Base-by-base conservation (phyloP, 2,329 filamentous ascomycete genomes). In the Zasmidium angulare region DNA sequence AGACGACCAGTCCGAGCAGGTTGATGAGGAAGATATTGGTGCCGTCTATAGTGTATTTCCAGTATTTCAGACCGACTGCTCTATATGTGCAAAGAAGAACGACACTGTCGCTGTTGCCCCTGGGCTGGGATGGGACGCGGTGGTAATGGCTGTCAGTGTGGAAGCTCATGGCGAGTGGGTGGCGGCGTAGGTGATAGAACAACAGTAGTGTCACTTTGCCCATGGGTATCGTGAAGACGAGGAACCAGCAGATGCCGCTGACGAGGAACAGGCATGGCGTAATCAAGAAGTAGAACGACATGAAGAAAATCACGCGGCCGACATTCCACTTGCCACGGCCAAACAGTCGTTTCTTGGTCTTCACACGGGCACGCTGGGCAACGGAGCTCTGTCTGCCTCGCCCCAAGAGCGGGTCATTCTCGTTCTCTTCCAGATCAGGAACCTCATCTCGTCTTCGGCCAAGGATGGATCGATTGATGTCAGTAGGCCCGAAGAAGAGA, bases 1-100 rank as follows among this genome's bases (percentile, higher is more conserved):
- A 97, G 22, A 90, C 79, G n/a, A 99, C 95, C 19, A 99, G 85
- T 12, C 86, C 89, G 78, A 98, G 91, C 58, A 99, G 84, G 74
- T 99, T 99, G 81, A 99, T 97, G 66, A 99, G 86, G 78, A 99
- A 98, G 72, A 99, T 96, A 77, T 99, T 99, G 62, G 95, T 99
- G 56, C 95, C 96, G 72, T 99, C 95, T 59, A 99, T 83, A 2
- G 95, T 99, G 77, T 99, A 99, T 78, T 99, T 99, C 93, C 96
- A 99, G 80, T 99, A 99, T 75, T 93, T 93, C 66, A 87, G 82
- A 12, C 95, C 95, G 12, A 96, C 93, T 47, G 95, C 95, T 59
- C 96, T 89, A 77, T 99, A 99, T 4, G 95, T 99, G 82, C 95
- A 99, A 31, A 99, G 83, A 19, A 99, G 81, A 62, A 99, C 93